Evolutionary conservation across 176 grass and related monocot species (phyloP), one percentile per base, ranked within the genome.

Genomic region (Carex littledalei): DNA sequence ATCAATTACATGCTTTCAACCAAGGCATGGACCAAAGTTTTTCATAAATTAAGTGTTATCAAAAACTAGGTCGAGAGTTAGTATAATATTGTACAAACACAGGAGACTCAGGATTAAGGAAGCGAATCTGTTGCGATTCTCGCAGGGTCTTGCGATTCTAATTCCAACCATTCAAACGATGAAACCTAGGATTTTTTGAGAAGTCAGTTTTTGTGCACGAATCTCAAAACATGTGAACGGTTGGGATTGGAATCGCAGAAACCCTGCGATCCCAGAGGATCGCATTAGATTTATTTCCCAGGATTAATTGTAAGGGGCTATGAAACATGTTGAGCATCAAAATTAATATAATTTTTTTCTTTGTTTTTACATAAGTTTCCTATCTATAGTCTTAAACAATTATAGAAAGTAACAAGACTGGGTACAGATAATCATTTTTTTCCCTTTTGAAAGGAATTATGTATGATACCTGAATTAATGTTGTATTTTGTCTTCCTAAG

Each of bases 1-100:
- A 63, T 24, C 79, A 64, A 81, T 59, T 63, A 62, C 55, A 63
- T 63, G 55, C n/a, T 81, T 81, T 45, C 59, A 45, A 62, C 59
- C 59, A 81, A 81, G 5, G 37, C 59, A 81, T 37, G 9, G 29
- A 43, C 57, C 16, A 61, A 14, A 22, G 9, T 4, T 39, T 56
- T 58, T 35, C 17, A 43, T 41, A 60, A 43, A 24, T 63, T 62
- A 63, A 63, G 20, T 57, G 5, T 81, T 39, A 63, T 63, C 35
- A 59, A 59, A 59, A 34, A 24, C 3, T 58, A 24, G 47, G 54
- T 79, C 76, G 18, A 22, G 26, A 58, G 37, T 81, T 81, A 43
- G 37, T 54, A 64, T 81, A 63, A 64, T 56, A 63, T 21, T 39
- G 49, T 24, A 4, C 74, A 78, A 21, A 31, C 45, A 61, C 31